phyloP scores from a whole-genome alignment of 2,329 filamentous ascomycete species.

The Colletotrichum siamense region DNA sequence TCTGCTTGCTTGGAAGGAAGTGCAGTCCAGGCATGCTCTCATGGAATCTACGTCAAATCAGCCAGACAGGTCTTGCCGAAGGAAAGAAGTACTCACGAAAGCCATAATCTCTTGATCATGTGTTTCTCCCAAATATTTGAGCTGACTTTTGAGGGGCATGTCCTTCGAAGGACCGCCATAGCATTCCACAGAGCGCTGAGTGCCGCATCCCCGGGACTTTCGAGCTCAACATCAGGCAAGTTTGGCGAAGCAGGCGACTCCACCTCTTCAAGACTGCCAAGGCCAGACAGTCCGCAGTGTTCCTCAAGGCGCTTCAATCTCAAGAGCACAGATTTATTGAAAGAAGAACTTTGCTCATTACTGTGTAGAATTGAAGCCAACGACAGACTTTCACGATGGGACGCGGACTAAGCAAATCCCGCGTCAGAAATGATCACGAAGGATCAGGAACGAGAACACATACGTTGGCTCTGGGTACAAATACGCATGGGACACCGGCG shows the following conservation, averaged over 20 bases:
- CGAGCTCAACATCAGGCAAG: not conserved
- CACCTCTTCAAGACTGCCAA: conserved; percentile 23
- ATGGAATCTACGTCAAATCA: conserved; percentile 39
- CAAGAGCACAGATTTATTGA: conserved; percentile 24
- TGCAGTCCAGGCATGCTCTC: conserved; percentile 49
- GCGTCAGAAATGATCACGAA: not conserved
- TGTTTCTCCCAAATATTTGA: conserved; percentile 35
- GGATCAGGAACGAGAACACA: conserved; percentile 2
- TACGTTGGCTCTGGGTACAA: conserved; percentile 45
- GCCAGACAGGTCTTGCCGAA: not conserved
- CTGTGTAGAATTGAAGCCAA: conserved; percentile 19
- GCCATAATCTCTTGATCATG: conserved; percentile 39
- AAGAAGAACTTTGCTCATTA: conserved; percentile 13
- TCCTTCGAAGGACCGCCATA: conserved; percentile 31
- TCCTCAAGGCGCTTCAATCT: conserved; percentile 30
- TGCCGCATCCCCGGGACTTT: conserved; percentile 2
- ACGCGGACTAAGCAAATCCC: conserved; percentile 10
- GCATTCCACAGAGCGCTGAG: conserved; percentile 34
- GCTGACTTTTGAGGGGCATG: conserved; percentile 27
- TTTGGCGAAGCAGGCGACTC: not conserved
- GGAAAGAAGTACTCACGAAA: conserved; percentile 26
- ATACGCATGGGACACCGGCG: conserved; percentile 41
- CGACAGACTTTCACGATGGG: conserved; percentile 17
- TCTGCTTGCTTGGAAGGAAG: conserved; percentile 47
- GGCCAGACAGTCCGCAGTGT: conserved; percentile 27